Evolutionary conservation across 345 rosid species (phyloP), one percentile per base, ranked within the genome.

Genomic region (Populus pruinosa): DNA sequence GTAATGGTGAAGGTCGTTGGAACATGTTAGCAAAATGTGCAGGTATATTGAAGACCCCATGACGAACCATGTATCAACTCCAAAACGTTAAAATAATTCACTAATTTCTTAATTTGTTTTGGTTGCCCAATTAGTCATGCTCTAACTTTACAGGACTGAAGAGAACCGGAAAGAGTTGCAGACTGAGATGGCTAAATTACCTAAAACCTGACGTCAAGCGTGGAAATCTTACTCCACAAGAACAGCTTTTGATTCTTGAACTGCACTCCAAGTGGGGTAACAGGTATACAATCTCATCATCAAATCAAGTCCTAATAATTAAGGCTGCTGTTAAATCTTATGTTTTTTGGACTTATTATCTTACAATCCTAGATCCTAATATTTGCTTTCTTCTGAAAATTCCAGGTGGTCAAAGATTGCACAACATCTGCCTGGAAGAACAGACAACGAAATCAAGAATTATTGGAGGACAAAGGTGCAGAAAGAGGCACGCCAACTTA

Each of bases 401-500:
- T 1, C 43, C 39, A 95, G 99, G 79, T 95, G 99, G 99, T 95
- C 99, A 27, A 93, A 93, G 81, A 95, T 95, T 21, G 99, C 99
- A 16, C 93, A 90, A 49, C 90, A 90, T 77, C 79, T 95, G 73
- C 99, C 98, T 1, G 99, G 99, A 66, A 88, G 99, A 71, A 95
- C 99, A 4, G 99, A 95, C 77, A 95, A 95, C 70, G 99, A 95
- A 83, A 95, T 95, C 55, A 95, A 95, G 82, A 95, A 95, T 81
- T 95, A 95, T 33, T 95, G 99, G 99, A 87, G 98, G 81, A 96
- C 99, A 8, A 82, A 98, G n/a, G 99, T 96, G 17, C 99, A 96
- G 68, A 96, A 93, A 78, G 98, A 93, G 49, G 99, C 99, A 3
- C 92, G 92, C 12, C 99, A 93, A 65, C 87, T 96, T 5, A 91